Evolutionary conservation across 257 asterid genomes (phyloP).

Genomic region (Verbena officinalis): DNA sequence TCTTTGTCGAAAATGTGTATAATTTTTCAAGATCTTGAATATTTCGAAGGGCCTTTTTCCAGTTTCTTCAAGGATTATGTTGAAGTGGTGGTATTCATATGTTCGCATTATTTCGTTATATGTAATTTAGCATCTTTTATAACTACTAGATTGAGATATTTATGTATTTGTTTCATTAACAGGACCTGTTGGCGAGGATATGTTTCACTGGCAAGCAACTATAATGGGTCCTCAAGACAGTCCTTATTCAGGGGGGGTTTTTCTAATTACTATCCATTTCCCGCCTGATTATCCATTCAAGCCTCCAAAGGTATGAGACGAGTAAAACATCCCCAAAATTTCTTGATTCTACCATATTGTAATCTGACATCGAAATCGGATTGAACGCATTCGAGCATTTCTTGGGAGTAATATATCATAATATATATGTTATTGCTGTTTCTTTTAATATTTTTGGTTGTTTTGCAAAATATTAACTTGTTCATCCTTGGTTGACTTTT

Average conservation of each 20-base stretch:
- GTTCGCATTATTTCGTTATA: no score
- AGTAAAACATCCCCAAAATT: slow-evolving; percentile 7
- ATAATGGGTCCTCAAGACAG: slow-evolving; percentile 58
- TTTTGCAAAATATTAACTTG: background rate
- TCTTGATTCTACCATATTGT: background rate
- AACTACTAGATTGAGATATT: background rate
- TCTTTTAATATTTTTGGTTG: background rate
- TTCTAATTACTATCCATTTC: slow-evolving; percentile 49
- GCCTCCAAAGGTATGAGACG: slow-evolving; percentile 48
- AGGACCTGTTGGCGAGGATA: slow-evolving; percentile 60
- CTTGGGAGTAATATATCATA: background rate
- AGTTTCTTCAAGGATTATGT: background rate
- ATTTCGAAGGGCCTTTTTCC: background rate
- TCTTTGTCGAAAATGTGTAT: background rate
- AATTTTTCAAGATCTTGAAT: background rate
- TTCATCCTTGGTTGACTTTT: background rate
- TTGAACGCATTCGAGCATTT: no score
- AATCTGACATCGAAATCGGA: slow-evolving; percentile 7
- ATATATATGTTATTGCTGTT: background rate
- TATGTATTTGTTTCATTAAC: slow-evolving; percentile 11
- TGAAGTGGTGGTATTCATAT: background rate
- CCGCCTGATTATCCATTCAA: slow-evolving; percentile 59
- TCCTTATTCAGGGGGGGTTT: slow-evolving; percentile 52
- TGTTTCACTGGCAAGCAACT: slow-evolving; percentile 58
- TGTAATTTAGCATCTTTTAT: no score